Evolutionary conservation across 2,329 filamentous ascomycete species (phyloP), one percentile per base, ranked within the genome.

Genomic region (Pezicula carpinea): DNA sequence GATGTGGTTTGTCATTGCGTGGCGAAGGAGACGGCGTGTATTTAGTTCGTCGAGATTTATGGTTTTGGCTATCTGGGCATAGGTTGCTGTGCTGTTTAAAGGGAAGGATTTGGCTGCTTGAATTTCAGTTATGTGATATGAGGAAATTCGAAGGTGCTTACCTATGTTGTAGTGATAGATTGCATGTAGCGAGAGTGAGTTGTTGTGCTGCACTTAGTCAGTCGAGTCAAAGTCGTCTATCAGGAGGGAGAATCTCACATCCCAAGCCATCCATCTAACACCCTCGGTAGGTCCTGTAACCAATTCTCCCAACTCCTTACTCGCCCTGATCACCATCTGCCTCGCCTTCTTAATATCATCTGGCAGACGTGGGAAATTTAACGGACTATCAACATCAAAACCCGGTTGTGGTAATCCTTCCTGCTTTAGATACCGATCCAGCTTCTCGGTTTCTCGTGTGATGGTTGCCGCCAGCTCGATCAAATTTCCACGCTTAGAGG

Each of bases 1-100:
- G 48, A 83, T 69, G 10, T 68, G 66, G 53, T 73, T 76, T 11
- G 77, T 80, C 70, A 82, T 81, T 33, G 73, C 76, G 59, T 80
- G 72, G 6, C 79, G 74, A 22, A 79, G 61, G 6, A 76, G 63
- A 39, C 76, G 72, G 11, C 71, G 68, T 15, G 79, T 65, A 55
- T 78, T 77, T 51, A 72, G 66, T 22, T 71, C 63, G 53, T 76
- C 72, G 18, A 79, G 59, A 0, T 66, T 54, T 0, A 72, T 74
- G 52, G 71, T 72, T 38, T 64, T 53, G 41, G 73, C 63, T 3
- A 79, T 70, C 40, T 77, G 67, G 19, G 62, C 45, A 18, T 77
- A 67, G 1, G 70, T 59, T 45, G 76, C 75, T 34, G 72, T 66
- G 19, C 61, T 58, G 15, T 71, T 57, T 19, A 72, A n/a, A 11